These are phyloP conservation scores for Botryotinia calthae DNA, from an alignment of 2,329 filamentous ascomycete genomes.

Conservation along the genomic window DNA sequence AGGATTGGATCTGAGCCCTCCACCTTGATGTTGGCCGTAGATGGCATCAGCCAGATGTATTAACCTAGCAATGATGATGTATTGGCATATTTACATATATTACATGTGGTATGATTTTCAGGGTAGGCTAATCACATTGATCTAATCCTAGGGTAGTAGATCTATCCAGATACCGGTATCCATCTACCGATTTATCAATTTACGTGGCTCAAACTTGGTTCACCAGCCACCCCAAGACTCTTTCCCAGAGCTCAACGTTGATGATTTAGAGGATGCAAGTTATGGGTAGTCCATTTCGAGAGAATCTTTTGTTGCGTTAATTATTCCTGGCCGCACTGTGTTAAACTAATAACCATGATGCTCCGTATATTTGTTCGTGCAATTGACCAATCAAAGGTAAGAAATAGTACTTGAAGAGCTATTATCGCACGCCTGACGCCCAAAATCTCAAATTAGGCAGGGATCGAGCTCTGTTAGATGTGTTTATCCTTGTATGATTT, in stretches of 20 bases:
- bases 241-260: background rate
- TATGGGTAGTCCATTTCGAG: constrained; percentile 1
- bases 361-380: background rate
- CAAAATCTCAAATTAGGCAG: background rate
- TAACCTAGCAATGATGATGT: background rate
- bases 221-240: background rate
- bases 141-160: background rate
- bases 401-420: background rate
- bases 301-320: background rate
- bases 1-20: constrained; percentile 56
- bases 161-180: background rate
- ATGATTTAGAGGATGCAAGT: background rate
- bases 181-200: background rate
- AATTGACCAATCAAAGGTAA: background rate
- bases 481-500: background rate
- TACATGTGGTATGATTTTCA: background rate
- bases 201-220: background rate
- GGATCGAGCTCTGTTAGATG: background rate
- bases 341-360: background rate
- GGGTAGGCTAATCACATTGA: background rate
- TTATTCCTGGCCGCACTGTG: background rate
- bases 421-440: background rate
- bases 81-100: background rate
- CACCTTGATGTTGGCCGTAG: constrained; percentile 33
- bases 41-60: background rate